Base-by-base conservation (phyloP, 1,284 basidiomycete species). In the Ganoderma meredithae region DNA sequence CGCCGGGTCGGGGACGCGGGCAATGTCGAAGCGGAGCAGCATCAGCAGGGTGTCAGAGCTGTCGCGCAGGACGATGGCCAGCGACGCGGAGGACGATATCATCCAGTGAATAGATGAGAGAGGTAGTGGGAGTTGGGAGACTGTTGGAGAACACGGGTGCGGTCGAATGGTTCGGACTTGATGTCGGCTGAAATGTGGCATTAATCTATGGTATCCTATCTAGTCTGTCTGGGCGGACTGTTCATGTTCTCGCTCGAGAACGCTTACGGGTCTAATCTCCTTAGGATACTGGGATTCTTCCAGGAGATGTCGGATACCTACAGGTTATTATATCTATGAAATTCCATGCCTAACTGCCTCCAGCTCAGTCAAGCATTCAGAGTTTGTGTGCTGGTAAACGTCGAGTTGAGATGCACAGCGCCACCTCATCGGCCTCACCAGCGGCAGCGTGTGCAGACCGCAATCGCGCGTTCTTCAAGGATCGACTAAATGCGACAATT, bases 21-120 rank as follows among this genome's bases (percentile, higher is more conserved):
- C 61, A 72, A 75, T 53, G 79, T 15, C 40, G 60, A 83, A 80
- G 76, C 76, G 78, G 66, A 81, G 80, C 65, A 78, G 81, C 33
- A 79, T 83, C 49, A 82, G 81, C 44, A 80, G 86, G 71, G 81
- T 85, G 59, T 83, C 86, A 53, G 83, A 87, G 64, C 86, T 94
- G 69, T 88, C 90, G 64, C 85, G 91, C 75, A 85, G 91, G 77
- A 91, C 91, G 66, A 90, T 92, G 88, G 90, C 89, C 55, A 92
- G 90, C 75, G 92, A 94, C 76, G 91, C 92, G 44, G 93, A 94
- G 78, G 92, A 94, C 70, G 86, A 91, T 73, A 81, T 91, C 62
- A 83, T 91, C 36, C 67, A 72, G 66, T 72, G 66, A 72, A 39
- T 13, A 12, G 60, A 19, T 17, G 40, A 22, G 25, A 22, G 25